A percentile compares a stretch with the other conserved stretches of the same genome.
These are phyloP conservation scores for Picocystis salinarum DNA, from an alignment of 139 green algal genomes.

Conservation along the genomic window DNA sequence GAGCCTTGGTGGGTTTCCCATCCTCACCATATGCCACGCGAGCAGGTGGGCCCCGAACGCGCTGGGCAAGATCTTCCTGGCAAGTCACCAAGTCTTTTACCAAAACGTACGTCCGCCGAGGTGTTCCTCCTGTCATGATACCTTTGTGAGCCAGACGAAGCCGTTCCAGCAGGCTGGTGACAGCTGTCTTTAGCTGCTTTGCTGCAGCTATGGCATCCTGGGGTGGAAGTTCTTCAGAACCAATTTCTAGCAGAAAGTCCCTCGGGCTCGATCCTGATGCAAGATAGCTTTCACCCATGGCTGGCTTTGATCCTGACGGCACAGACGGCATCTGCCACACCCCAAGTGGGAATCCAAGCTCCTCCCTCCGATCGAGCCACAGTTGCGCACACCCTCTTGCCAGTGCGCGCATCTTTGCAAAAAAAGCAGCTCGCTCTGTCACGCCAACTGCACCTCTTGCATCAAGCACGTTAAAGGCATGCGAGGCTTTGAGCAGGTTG, in stretches of 20 bases:
- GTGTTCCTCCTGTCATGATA: constrained; percentile 60
- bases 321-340: constrained; percentile 13
- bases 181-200: constrained; percentile 49
- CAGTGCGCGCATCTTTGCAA: constrained; percentile 69
- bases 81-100: constrained; percentile 43
- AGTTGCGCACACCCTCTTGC: constrained; percentile 29
- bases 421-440: constrained; percentile 83
- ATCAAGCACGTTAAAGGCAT: constrained; percentile 97
- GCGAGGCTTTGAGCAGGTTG: constrained; percentile 88
- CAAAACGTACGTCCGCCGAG: constrained; percentile 56
- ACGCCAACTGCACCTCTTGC: constrained; percentile 62
- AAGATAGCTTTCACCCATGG: background rate
- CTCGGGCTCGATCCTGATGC: constrained; percentile 1
- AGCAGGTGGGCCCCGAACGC: constrained; percentile 67
- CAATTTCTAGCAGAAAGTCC: constrained; percentile 85
- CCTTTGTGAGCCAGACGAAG: constrained; percentile 47
- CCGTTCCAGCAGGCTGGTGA: constrained; percentile 50
- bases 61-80: constrained; percentile 35
- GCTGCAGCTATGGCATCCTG: constrained; percentile 56
- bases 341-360: constrained; percentile 77
- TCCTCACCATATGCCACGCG: constrained; percentile 38
- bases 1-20: constrained; percentile 62
- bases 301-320: background rate
- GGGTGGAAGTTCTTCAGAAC: constrained; percentile 91
- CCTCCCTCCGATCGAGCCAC: constrained; percentile 70